phyloP scores from a whole-genome alignment of 805 yeast species.

The Hanseniaspora clermontiae region DNA sequence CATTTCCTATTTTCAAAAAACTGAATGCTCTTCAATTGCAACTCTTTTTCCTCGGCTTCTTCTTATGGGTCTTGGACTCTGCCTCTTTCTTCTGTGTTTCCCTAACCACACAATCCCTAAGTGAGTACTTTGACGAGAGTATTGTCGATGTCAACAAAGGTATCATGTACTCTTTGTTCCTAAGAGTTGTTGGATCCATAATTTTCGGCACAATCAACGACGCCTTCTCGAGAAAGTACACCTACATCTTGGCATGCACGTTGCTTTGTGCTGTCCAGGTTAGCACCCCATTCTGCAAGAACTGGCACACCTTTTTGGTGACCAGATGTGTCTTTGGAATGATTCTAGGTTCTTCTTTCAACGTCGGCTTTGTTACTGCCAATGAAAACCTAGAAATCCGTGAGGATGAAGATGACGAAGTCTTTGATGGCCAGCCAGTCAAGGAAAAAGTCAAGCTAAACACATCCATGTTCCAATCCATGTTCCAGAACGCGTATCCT shows the following conservation, averaged over 20 bases:
- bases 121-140: slow-evolving; percentile 34
- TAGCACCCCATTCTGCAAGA: slow-evolving; percentile 53
- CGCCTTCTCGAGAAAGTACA: slow-evolving; percentile 52
- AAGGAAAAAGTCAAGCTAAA: slow-evolving; percentile 20
- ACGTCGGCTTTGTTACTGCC: slow-evolving; percentile 53
- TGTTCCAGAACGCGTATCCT: slow-evolving; percentile 73
- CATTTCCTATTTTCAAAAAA: slow-evolving; percentile 32
- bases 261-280: slow-evolving; percentile 46
- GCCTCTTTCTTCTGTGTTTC: slow-evolving; percentile 58
- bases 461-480: slow-evolving; percentile 37
- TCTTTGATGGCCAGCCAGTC: slow-evolving; percentile 33
- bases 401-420: slow-evolving; percentile 34
- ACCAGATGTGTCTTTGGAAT: slow-evolving; percentile 55
- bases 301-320: slow-evolving; percentile 45
- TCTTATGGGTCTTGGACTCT: slow-evolving; percentile 63
- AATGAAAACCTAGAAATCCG: slow-evolving; percentile 49
- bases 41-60: slow-evolving; percentile 45
- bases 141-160: slow-evolving; percentile 56
- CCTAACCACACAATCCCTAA: slow-evolving; percentile 40
- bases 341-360: slow-evolving; percentile 62
- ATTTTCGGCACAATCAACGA: slow-evolving; percentile 53
- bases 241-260: slow-evolving; percentile 41
- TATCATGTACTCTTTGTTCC: slow-evolving; percentile 56
- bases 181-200: slow-evolving; percentile 59
- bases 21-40: slow-evolving; percentile 39